A percentile compares a stretch with the other conserved stretches of the same genome.
Conservation (phyloP, 495 filamentous ascomycete species). For the Friedmanniomyces simplex region DNA sequence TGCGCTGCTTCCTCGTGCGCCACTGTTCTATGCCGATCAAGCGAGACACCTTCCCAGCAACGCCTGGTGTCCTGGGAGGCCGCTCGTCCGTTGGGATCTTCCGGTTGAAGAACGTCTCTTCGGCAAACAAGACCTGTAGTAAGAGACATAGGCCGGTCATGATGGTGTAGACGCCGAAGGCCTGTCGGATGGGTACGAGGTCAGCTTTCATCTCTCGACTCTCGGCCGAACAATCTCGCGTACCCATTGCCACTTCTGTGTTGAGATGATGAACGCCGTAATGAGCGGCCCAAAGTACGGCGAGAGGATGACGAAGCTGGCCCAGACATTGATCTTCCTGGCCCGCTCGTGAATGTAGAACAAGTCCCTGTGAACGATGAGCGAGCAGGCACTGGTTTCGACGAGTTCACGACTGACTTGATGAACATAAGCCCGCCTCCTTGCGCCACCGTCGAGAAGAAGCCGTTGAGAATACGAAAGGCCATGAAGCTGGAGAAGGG, state of each 20-base stretch:
- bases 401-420: conserved; percentile 15
- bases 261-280: conserved; percentile 46
- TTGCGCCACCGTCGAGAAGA: conserved; percentile 48
- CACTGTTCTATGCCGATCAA: conserved; percentile 42
- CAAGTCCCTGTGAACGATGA: conserved; percentile 40
- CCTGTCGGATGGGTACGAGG: background rate
- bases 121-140: conserved; percentile 41
- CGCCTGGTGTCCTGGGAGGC: conserved; percentile 16
- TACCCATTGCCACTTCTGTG: conserved; percentile 39
- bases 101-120: conserved; percentile 54
- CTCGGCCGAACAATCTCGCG: too few species aligned
- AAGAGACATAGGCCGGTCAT: conserved; percentile 38
- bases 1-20: conserved; percentile 31
- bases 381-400: background rate
- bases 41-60: conserved; percentile 24
- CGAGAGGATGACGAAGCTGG: conserved; percentile 41
- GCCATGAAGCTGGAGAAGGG: conserved; percentile 48
- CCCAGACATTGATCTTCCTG: conserved; percentile 55
- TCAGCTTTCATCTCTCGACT: too few species aligned
- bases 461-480: conserved; percentile 52
- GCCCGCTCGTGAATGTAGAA: conserved; percentile 57
- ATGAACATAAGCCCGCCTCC: conserved; percentile 52
- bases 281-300: conserved; percentile 53
- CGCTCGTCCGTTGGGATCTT: conserved; percentile 38
- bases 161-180: conserved; percentile 45